Evolutionary conservation across 1,284 basidiomycete species (phyloP).

Genomic region (Rugosomyces carneus): DNA sequence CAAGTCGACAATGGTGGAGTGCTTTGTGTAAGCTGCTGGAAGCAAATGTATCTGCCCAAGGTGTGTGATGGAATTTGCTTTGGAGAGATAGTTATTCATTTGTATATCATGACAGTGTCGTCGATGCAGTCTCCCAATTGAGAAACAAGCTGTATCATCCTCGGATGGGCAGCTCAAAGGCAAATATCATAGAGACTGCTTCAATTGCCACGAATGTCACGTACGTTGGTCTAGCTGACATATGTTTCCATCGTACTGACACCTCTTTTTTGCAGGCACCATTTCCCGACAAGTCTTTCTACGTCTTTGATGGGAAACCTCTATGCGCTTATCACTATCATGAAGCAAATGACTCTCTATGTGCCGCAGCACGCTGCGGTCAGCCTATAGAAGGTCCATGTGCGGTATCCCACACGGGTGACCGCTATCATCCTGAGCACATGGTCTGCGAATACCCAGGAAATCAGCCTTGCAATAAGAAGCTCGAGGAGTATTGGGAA

Average conservation of each 20-base stretch:
- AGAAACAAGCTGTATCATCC: slow-evolving; percentile 86
- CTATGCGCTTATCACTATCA: slow-evolving; percentile 89
- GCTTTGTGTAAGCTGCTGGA: slow-evolving; percentile 86
- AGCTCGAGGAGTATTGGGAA: slow-evolving; percentile 80
- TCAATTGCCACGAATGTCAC: slow-evolving; percentile 79
- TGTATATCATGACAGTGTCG: slow-evolving; percentile 54
- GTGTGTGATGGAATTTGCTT: slow-evolving; percentile 32
- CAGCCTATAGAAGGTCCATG: slow-evolving; percentile 89
- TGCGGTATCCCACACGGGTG: slow-evolving; percentile 72
- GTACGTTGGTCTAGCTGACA: slow-evolving; percentile 31
- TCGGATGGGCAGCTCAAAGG: slow-evolving; percentile 89
- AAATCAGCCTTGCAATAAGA: slow-evolving; percentile 48
- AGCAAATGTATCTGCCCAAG: slow-evolving; percentile 89
- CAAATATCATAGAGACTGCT: slow-evolving; percentile 87
- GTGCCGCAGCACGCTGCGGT: slow-evolving; percentile 69
- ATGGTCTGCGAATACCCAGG: slow-evolving; percentile 64
- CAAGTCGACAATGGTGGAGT: slow-evolving; percentile 69
- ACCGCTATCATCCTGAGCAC: slow-evolving; percentile 82
- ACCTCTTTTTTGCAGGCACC: slow-evolving; percentile 52
- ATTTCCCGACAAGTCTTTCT: slow-evolving; percentile 85
- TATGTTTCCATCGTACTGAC: slow-evolving; percentile 3
- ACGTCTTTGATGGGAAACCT: slow-evolving; percentile 82
- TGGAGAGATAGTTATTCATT: background rate
- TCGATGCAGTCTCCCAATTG: slow-evolving; percentile 76
- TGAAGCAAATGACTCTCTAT: slow-evolving; percentile 82